These are phyloP conservation scores for Aurifilum marmelostoma DNA, from an alignment of 2,329 filamentous ascomycete genomes.

Conservation along the genomic window DNA sequence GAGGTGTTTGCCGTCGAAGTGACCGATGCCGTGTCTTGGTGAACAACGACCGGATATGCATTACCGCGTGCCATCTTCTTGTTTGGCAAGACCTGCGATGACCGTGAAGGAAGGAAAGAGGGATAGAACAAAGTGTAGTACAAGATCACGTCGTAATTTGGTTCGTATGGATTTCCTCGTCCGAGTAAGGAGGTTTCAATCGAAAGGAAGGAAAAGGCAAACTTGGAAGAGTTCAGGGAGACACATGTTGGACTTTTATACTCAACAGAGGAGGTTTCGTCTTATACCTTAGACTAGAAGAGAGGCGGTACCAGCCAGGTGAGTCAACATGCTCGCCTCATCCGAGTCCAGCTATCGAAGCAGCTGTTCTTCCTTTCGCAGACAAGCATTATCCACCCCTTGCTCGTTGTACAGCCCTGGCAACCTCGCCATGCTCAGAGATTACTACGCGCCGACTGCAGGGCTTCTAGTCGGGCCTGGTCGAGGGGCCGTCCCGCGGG, in stretches of 20 bases:
- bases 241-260: conserved; percentile 7
- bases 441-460: not conserved
- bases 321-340: no score
- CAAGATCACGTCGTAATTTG: no score
- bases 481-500: not conserved
- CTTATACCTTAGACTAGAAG: not conserved
- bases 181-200: no score
- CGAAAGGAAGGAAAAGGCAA: no score
- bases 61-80: conserved; percentile 1
- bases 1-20: conserved; percentile 19
- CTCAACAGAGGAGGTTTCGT: not conserved
- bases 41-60: conserved; percentile 1
- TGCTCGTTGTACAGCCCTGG: not conserved
- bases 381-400: not conserved
- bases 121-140: conserved; percentile 1
- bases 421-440: not conserved
- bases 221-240: not conserved
- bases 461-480: not conserved
- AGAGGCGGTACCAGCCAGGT: not conserved
- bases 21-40: conserved; percentile 18
- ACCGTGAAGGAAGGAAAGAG: not conserved
- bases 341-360: no score
- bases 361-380: not conserved
- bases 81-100: not conserved
- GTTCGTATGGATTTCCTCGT: no score